Conservation (phyloP, 192 early-diverging fungal genomes). For the Backusella liffmaniae region DNA sequence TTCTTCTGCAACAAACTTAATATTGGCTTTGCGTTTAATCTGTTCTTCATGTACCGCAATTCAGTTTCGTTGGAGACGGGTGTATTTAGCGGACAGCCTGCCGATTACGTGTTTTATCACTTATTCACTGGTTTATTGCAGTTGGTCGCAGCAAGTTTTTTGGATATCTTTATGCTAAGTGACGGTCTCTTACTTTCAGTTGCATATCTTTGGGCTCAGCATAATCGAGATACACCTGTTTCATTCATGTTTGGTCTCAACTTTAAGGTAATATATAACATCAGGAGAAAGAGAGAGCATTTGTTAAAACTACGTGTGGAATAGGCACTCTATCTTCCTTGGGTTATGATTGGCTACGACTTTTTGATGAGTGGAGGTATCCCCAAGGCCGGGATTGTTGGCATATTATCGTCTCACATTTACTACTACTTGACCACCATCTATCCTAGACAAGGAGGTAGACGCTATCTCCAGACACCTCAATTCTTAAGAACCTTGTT, state of each 20-base stretch:
- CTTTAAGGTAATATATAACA: conserved; percentile 51
- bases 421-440: conserved; percentile 74
- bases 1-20: conserved; percentile 57
- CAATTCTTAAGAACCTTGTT: conserved; percentile 50
- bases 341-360: conserved; percentile 60
- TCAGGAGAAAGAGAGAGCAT: not conserved
- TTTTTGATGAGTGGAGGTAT: conserved; percentile 41
- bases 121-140: conserved; percentile 54
- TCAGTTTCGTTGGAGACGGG: conserved; percentile 68
- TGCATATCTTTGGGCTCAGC: conserved; percentile 76
- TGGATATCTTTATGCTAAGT: conserved; percentile 36
- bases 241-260: conserved; percentile 72
- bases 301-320: no score
- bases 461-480: conserved; percentile 67
- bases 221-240: conserved; percentile 54
- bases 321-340: conserved; percentile 75
- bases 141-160: conserved; percentile 17
- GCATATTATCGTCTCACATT: conserved; percentile 64
- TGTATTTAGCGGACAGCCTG: conserved; percentile 62
- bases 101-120: conserved; percentile 81
- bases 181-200: conserved; percentile 60
- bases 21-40: conserved; percentile 60
- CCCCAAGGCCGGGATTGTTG: conserved; percentile 59
- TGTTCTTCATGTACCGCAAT: conserved; percentile 76
- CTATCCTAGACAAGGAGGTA: conserved; percentile 64